These are phyloP conservation scores for Patellifolia procumbens DNA, from an alignment of 179 eudicot species.

Conservation along the genomic window DNA sequence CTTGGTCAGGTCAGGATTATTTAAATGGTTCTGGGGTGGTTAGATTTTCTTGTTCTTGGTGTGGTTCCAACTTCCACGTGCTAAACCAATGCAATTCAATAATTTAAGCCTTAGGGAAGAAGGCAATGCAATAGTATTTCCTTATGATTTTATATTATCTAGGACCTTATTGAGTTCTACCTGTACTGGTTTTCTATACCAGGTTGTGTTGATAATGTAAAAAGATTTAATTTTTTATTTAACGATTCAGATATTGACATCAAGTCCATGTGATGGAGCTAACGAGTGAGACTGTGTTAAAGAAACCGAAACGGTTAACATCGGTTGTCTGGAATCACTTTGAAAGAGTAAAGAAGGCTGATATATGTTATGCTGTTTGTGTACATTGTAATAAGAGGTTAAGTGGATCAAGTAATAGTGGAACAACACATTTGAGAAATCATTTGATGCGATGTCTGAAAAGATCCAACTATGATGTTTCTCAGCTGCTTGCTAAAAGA, in stretches of 20 bases:
- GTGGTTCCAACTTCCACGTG: not conserved
- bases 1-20: not conserved
- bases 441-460: slow-evolving; percentile 93
- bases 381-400: slow-evolving; percentile 87
- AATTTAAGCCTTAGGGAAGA: not conserved
- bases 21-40: not conserved
- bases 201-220: not conserved
- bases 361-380: slow-evolving; percentile 83
- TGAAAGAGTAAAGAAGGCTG: slow-evolving; percentile 88
- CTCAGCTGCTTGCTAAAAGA: slow-evolving; percentile 83
- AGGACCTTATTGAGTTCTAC: not conserved
- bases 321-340: slow-evolving; percentile 97
- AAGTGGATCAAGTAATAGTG: slow-evolving; percentile 95
- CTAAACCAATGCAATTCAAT: not conserved
- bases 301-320: slow-evolving; percentile 90
- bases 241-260: slow-evolving; percentile 32
- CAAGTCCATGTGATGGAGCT: slow-evolving; percentile 67
- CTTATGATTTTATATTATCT: not conserved
- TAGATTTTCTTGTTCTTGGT: not conserved
- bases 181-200: not conserved
- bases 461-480: slow-evolving; percentile 79
- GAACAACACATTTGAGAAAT: slow-evolving; percentile 94
- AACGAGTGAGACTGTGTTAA: slow-evolving; percentile 58
- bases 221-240: not conserved
- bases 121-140: not conserved